phyloP scores from a whole-genome alignment of 2,329 filamentous ascomycete species.

The Penicillium expansum region DNA sequence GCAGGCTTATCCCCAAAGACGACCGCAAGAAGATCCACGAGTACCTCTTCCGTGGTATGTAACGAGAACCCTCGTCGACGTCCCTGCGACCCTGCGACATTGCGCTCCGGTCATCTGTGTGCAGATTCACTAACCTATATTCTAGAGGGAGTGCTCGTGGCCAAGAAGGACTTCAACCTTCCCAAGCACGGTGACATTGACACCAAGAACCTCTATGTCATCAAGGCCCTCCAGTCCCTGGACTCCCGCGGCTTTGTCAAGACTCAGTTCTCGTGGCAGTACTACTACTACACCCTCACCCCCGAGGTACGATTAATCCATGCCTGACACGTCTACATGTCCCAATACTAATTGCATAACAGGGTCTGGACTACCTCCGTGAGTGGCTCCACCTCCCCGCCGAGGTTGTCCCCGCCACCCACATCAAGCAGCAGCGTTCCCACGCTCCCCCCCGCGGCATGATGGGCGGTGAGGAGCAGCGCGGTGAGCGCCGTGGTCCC shows the following conservation, averaged over 20 bases:
- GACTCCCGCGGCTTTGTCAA: slow-evolving; percentile 98
- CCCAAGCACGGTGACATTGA: slow-evolving; percentile 97
- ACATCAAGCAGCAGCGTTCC: slow-evolving; percentile 99
- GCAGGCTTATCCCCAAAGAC: slow-evolving; percentile 97
- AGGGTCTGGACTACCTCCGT: slow-evolving; percentile 98
- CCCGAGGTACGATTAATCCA: slow-evolving; percentile 59
- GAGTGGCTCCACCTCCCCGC: slow-evolving; percentile 99
- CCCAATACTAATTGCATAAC: slow-evolving; percentile 2
- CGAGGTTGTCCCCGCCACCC: slow-evolving; percentile 98
- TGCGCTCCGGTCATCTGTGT: neutral
- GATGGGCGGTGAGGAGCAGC: slow-evolving; percentile 81
- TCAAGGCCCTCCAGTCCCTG: slow-evolving; percentile 98
- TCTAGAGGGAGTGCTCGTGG: slow-evolving; percentile 79
- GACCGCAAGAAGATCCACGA: slow-evolving; percentile 99
- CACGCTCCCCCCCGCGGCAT: slow-evolving; percentile 98
- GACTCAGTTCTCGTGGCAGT: slow-evolving; percentile 99
- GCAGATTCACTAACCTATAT: slow-evolving; percentile 16
- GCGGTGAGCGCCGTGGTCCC: slow-evolving; percentile 68
- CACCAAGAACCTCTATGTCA: slow-evolving; percentile 99
- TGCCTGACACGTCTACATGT: no score
- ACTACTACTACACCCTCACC: slow-evolving; percentile 99
- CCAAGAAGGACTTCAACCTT: slow-evolving; percentile 98
- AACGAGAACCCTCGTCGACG: slow-evolving; percentile 18
- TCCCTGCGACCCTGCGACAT: slow-evolving; percentile 10
- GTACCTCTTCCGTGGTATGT: slow-evolving; percentile 91